Percentiles rank a stretch among this genome's conserved stretches.
Evolutionary conservation across 148 eudicot species (phyloP).

Genomic region (Camellia sinensis): DNA sequence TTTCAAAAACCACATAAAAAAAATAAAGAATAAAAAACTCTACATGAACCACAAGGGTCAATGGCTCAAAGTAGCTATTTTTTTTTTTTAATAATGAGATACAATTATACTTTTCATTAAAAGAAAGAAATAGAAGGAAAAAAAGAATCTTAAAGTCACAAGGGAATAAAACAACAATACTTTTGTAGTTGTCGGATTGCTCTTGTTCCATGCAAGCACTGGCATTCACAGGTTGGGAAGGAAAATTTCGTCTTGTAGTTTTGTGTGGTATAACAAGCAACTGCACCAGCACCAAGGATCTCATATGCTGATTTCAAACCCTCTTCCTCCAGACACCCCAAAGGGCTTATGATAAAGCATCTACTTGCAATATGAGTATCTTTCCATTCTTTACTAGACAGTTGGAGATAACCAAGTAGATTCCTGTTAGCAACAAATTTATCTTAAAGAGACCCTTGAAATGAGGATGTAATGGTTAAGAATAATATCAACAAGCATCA

Average conservation of each 20-base stretch:
- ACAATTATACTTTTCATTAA: neutral
- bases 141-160: neutral
- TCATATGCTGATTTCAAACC: slow-evolving; percentile 63
- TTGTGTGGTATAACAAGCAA: slow-evolving; percentile 60
- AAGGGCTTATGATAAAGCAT: slow-evolving; percentile 41
- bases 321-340: slow-evolving; percentile 39
- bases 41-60: neutral
- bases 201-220: slow-evolving; percentile 28
- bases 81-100: neutral
- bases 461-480: neutral
- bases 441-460: neutral
- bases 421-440: slow-evolving; percentile 47
- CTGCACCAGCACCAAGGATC: slow-evolving; percentile 72
- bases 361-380: slow-evolving; percentile 48
- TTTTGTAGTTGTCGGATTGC: slow-evolving; percentile 55
- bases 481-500: neutral
- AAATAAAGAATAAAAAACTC: neutral
- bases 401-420: slow-evolving; percentile 69
- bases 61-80: neutral
- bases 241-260: slow-evolving; percentile 27
- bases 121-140: neutral
- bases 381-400: slow-evolving; percentile 55
- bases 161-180: slow-evolving; percentile 30
- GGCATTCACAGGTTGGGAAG: slow-evolving; percentile 57
- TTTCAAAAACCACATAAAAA: too few species aligned